These are phyloP conservation scores for Akebia trifoliata DNA, from an alignment of 164 flowering plant species.

Conservation along the genomic window DNA sequence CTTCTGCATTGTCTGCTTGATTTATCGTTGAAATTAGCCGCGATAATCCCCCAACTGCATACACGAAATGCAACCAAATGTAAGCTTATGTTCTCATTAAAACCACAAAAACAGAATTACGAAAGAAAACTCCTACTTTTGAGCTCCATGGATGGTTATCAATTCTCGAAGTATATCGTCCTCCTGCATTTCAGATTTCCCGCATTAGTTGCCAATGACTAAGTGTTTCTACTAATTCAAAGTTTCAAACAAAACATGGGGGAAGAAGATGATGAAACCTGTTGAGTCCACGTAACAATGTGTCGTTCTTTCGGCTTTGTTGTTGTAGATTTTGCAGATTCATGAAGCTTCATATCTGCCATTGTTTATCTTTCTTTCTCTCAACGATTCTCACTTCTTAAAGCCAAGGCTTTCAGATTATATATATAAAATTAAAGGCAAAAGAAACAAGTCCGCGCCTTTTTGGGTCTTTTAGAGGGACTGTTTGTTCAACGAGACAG, in stretches of 20 bases:
- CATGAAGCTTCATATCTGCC: conserved; percentile 30
- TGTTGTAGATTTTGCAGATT: conserved; percentile 13
- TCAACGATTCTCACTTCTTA: conserved; percentile 26
- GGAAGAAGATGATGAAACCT: conserved; percentile 40
- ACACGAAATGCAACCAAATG: conserved; percentile 5
- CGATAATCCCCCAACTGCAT: conserved; percentile 84
- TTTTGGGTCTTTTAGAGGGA: conserved; percentile 22
- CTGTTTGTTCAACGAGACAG: conserved; percentile 33
- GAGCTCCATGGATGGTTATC: conserved; percentile 69
- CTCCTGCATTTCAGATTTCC: conserved; percentile 49
- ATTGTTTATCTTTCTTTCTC: conserved; percentile 13
- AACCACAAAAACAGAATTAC: not conserved
- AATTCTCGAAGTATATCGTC: conserved; percentile 86
- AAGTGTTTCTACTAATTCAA: no score
- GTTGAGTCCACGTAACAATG: conserved; percentile 83
- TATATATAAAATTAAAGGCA: conserved; percentile 8
- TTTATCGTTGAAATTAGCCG: conserved; percentile 84
- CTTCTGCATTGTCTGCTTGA: conserved; percentile 91
- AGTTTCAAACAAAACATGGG: not conserved
- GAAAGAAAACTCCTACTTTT: conserved; percentile 44
- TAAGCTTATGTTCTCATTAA: no score
- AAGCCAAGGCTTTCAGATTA: conserved; percentile 17
- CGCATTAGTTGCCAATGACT: conserved; percentile 2
- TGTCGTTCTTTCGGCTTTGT: conserved; percentile 69
- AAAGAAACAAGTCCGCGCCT: conserved; percentile 7